A percentile compares a stretch with the other conserved stretches of the same genome.
Conservation (phyloP, 495 filamentous ascomycete species). For the Xylaria grammica region DNA sequence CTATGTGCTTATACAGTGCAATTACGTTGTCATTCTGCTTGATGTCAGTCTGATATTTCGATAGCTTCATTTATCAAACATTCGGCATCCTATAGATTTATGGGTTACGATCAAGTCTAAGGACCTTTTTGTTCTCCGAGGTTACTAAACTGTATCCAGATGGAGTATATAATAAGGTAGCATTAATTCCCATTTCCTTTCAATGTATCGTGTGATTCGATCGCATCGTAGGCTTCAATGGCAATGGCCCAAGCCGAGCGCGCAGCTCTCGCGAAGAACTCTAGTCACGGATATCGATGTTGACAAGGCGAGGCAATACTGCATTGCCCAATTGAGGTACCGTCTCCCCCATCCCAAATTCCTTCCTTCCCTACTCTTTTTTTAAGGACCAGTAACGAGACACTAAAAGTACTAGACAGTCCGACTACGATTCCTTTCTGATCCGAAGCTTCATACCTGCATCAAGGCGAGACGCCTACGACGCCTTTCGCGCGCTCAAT, state of each 20-base stretch:
- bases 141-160: conserved; percentile 9
- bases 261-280: conserved; percentile 27
- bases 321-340: conserved; percentile 53
- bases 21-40: too few species aligned
- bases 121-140: background rate
- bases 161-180: conserved; percentile 28
- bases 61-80: background rate
- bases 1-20: conserved; percentile 1
- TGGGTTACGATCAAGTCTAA: too few species aligned
- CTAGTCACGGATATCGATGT: conserved; percentile 46
- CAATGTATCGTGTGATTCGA: conserved; percentile 35
- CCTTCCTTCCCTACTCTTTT: background rate
- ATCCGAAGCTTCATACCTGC: conserved; percentile 81
- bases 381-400: background rate
- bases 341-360: background rate
- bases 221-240: conserved; percentile 27
- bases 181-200: conserved; percentile 16
- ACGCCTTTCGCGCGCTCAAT: conserved; percentile 91
- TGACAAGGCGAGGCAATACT: conserved; percentile 54
- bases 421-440: conserved; percentile 87
- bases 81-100: background rate
- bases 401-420: conserved; percentile 60
- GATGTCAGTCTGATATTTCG: conserved; percentile 5
- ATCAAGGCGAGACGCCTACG: conserved; percentile 75
- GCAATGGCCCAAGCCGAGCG: conserved; percentile 17